These are phyloP conservation scores for Triangularia setosa DNA, from an alignment of 2,329 filamentous ascomycete species.

Conservation along the genomic window DNA sequence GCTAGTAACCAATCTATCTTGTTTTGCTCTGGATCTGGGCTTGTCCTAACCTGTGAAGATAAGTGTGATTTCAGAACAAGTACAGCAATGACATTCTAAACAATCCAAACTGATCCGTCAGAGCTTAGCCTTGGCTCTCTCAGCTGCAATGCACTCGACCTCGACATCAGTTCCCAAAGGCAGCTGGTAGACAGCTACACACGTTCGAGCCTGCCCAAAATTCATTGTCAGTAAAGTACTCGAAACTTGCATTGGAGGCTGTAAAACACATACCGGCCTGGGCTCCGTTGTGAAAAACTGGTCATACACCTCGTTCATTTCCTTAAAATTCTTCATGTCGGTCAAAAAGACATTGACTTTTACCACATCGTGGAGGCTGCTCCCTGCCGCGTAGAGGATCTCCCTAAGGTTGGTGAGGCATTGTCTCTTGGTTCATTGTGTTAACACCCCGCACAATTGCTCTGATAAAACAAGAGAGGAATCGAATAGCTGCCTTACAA, in stretches of 20 bases:
- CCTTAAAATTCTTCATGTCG: constrained; percentile 60
- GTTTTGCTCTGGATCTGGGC: too few species aligned
- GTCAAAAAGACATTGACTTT: constrained; percentile 66
- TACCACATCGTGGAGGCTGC: constrained; percentile 56
- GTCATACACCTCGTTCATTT: constrained; percentile 54
- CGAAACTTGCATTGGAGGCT: constrained; percentile 4
- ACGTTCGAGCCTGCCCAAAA: constrained; percentile 50
- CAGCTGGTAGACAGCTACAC: constrained; percentile 69
- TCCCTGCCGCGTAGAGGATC: constrained; percentile 58
- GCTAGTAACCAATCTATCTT: too few species aligned
- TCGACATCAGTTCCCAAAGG: constrained; percentile 69
- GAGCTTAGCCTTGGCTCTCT: not conserved
- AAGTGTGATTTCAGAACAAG: too few species aligned
- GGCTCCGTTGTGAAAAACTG: constrained; percentile 43
- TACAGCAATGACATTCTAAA: too few species aligned
- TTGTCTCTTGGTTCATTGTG: constrained; percentile 38
- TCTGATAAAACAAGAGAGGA: not conserved
- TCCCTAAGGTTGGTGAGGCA: constrained; percentile 55
- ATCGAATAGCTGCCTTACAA: constrained; percentile 34
- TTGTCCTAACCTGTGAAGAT: too few species aligned
- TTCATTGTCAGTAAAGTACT: not conserved
- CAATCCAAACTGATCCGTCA: too few species aligned
- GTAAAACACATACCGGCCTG: constrained; percentile 46
- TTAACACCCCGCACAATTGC: not conserved
- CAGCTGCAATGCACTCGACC: constrained; percentile 65